Base-by-base conservation (phyloP, 768 basidiomycete genomes). In the Coprinopsis marcescibilis region DNA sequence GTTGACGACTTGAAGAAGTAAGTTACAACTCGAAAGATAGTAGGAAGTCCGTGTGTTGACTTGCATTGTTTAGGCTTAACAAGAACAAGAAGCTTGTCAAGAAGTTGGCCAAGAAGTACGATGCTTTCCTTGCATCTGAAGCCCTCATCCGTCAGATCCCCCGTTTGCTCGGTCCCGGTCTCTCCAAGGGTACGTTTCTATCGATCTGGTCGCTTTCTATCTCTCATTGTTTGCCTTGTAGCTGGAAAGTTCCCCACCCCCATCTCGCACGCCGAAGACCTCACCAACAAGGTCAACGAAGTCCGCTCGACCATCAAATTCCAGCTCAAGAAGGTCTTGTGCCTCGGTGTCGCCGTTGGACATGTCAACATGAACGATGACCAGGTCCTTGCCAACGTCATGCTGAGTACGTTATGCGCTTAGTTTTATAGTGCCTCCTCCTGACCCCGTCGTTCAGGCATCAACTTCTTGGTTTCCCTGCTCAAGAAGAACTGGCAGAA, bases 41-140 rank as follows among this genome's bases (percentile, higher is more conserved):
- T 23, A 6, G 8, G 6, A 20, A 7, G 4, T 19, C 7, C 1
- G 6, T 4, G n/a, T 23, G 17, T 46, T 47, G 40, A 49, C 24
- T 10, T 7, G 17, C n/a, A 24, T 13, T 15, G 21, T n/a, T 19
- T 38, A 91, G 89, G 71, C 80, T 97, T 55, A 96, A 95, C 85
- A 95, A 96, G 77, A 99, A 98, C 82, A 98, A 99, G 80, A 99
- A 99, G 75, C 89, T 99, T 52, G 96, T 98, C 64, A 99, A 98
- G 80, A 96, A 96, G 76, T 89, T 98, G 58, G 95, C 95, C 56
- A 97, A 98, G 79, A 97, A 97, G 68, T 94, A 97, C 75, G 94
- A 99, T 60, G 93, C 95, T 50, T 99, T 99, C 85, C 75, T 99
- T 56, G 81, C 95, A 27, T 98, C 96, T 49, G 96, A 99, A 69